These are phyloP conservation scores for Gossypium schwendimanii DNA, from an alignment of 441 rosid species.

Conservation along the genomic window DNA sequence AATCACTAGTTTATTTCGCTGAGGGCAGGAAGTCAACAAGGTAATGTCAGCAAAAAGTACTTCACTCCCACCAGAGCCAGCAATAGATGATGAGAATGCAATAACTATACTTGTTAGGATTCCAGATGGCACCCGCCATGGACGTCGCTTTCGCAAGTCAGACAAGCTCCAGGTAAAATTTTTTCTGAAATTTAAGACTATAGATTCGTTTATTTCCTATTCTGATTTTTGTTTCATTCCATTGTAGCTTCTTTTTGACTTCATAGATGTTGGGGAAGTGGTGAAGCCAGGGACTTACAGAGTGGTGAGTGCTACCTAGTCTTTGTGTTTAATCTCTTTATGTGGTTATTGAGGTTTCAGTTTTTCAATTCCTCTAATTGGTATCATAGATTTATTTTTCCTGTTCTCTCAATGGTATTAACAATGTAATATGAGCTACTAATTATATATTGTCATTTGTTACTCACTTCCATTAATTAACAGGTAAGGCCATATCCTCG, in stretches of 20 bases:
- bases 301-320: slow-evolving; percentile 44
- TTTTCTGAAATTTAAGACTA: slow-evolving; percentile 10
- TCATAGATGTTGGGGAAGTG: slow-evolving; percentile 49
- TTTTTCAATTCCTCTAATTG: neutral
- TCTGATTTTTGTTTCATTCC: slow-evolving; percentile 23
- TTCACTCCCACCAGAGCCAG: slow-evolving; percentile 61
- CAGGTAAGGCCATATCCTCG: slow-evolving; percentile 81
- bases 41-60: slow-evolving; percentile 29
- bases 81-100: slow-evolving; percentile 42
- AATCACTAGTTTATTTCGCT: slow-evolving; percentile 6
- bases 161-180: slow-evolving; percentile 63
- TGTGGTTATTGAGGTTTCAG: neutral
- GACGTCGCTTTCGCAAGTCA: slow-evolving; percentile 69
- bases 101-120: slow-evolving; percentile 54
- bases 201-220: neutral
- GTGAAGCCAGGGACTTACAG: slow-evolving; percentile 68
- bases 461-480: slow-evolving; percentile 20
- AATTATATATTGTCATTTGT: neutral
- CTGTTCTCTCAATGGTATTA: neutral
- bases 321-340: neutral
- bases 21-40: slow-evolving; percentile 37
- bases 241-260: slow-evolving; percentile 60
- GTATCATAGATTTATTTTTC: neutral
- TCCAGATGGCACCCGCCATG: slow-evolving; percentile 78
- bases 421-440: neutral